These are phyloP conservation scores for Penicillium psychrosexuale DNA, from an alignment of 2,329 filamentous ascomycete species.

Conservation along the genomic window DNA sequence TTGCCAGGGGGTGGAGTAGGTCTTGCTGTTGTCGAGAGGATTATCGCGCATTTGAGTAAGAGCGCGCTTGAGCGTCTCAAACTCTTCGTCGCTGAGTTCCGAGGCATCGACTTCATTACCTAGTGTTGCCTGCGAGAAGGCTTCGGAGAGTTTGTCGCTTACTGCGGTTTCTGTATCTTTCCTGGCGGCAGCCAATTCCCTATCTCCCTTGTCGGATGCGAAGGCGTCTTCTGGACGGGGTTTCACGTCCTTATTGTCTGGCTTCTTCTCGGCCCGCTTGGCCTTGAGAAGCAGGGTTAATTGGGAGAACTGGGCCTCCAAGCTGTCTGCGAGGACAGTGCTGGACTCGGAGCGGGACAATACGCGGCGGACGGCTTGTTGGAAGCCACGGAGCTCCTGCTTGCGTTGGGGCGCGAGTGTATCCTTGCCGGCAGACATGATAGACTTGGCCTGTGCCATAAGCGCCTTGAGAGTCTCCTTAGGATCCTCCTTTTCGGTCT, in stretches of 20 bases:
- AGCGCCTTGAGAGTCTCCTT: conserved; percentile 54
- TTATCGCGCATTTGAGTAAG: conserved; percentile 68
- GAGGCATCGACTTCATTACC: conserved; percentile 40
- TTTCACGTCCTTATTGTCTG: conserved; percentile 12
- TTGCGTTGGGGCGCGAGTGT: conserved; percentile 67
- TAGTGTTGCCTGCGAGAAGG: conserved; percentile 31
- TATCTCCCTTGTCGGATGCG: conserved; percentile 14
- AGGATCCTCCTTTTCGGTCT: conserved; percentile 50
- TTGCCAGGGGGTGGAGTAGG: conserved; percentile 87
- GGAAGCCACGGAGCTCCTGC: conserved; percentile 70
- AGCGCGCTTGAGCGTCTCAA: conserved; percentile 52
- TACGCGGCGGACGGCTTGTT: conserved; percentile 61
- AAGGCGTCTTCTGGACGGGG: conserved; percentile 5
- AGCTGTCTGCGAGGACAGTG: conserved; percentile 45
- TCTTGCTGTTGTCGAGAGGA: conserved; percentile 70
- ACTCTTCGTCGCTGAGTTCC: conserved; percentile 49
- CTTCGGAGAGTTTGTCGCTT: conserved; percentile 33
- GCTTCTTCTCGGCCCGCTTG: conserved; percentile 29
- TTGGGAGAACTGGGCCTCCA: conserved; percentile 55
- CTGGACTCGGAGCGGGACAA: conserved; percentile 54
- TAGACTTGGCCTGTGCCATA: conserved; percentile 56
- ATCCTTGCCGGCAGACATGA: conserved; percentile 54
- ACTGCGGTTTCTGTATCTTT: conserved; percentile 16
- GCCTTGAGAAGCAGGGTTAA: conserved; percentile 51
- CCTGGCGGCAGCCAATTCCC: conserved; percentile 10